Evolutionary conservation across 768 basidiomycete genomes (phyloP), one percentile per base, ranked within the genome.

Genomic region (Coprinopsis sp.): DNA sequence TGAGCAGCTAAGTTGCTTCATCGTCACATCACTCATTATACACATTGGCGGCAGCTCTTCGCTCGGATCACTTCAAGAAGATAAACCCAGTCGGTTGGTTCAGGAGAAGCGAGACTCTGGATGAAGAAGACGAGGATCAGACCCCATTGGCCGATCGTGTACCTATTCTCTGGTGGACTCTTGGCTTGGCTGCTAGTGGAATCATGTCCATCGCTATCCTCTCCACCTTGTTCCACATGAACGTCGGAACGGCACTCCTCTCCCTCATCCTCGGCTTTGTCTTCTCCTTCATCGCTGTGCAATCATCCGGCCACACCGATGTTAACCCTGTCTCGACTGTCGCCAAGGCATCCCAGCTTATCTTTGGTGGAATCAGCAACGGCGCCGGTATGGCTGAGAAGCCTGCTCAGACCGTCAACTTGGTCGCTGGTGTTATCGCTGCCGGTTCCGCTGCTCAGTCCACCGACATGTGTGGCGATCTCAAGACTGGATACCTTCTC

Each of bases 401-500:
- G 37, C 58, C 68, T n/a, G 71, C 71, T 6, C 71, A 67, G 52
- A 70, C 64, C 18, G 60, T 78, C 55, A 79, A 79, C 56, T 58
- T 79, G 60, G 56, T 72, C 34, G 77, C 73, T 39, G 79, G 78
- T 61, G 67, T 75, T 34, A 63, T 81, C 51, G 69, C 79, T 22
- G 77, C 69, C 38, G 77, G 77, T 27, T 72, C 78, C 39, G 77
- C 79, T 18, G 76, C 71, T 18, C 79, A 81, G 55, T 71, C 78
- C 19, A 56, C 72, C 24, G 83, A 84, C 58, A 82, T 84, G 82
- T 77, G 76, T 37, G 74, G 80, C 46, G 82, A 84, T 58, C 60
- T 84, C 54, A 82, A 84, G 65, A 79, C 83, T n/a, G 79, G 79
- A 50, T 82, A 82, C 59, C 77, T 84, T 48, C 71, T 83, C 21